phyloP scores from a whole-genome alignment of 2,329 filamentous ascomycete species.

The Xylariales sp. region DNA sequence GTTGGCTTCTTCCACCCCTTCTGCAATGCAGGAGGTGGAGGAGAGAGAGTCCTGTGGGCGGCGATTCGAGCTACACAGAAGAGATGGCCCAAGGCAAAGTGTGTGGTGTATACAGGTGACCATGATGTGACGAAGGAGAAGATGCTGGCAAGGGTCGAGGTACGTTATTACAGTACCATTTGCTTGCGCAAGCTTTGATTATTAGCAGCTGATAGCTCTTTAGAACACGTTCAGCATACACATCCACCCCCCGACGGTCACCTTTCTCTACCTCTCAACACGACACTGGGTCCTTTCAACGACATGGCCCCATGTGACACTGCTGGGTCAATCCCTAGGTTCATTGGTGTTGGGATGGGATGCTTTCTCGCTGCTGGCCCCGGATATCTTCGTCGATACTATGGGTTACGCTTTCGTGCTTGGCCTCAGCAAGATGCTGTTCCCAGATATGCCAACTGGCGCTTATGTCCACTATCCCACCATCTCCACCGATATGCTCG shows the following conservation, averaged over 20 bases:
- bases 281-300: constrained; percentile 80
- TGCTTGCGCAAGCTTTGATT: too few species aligned
- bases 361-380: constrained; percentile 84
- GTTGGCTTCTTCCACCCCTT: constrained; percentile 98
- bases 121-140: constrained; percentile 77
- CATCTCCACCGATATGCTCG: constrained; percentile 96
- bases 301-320: constrained; percentile 87
- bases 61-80: constrained; percentile 87
- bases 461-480: constrained; percentile 98
- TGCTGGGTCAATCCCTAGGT: constrained; percentile 89
- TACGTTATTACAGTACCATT: constrained; percentile 27
- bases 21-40: constrained; percentile 94
- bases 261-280: constrained; percentile 87
- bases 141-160: constrained; percentile 74
- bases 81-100: constrained; percentile 82
- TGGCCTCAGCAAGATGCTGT: constrained; percentile 76
- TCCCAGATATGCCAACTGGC: constrained; percentile 73
- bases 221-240: constrained; percentile 88
- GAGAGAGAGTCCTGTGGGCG: constrained; percentile 93
- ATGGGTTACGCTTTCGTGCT: constrained; percentile 96
- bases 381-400: constrained; percentile 93
- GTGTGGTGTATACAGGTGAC: constrained; percentile 92
- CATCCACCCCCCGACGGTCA: constrained; percentile 74
- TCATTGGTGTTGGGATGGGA: constrained; percentile 86
- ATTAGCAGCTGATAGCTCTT: too few species aligned